These are phyloP conservation scores for Candida sp. DNA, from an alignment of 1,139 yeast species.

Conservation along the genomic window DNA sequence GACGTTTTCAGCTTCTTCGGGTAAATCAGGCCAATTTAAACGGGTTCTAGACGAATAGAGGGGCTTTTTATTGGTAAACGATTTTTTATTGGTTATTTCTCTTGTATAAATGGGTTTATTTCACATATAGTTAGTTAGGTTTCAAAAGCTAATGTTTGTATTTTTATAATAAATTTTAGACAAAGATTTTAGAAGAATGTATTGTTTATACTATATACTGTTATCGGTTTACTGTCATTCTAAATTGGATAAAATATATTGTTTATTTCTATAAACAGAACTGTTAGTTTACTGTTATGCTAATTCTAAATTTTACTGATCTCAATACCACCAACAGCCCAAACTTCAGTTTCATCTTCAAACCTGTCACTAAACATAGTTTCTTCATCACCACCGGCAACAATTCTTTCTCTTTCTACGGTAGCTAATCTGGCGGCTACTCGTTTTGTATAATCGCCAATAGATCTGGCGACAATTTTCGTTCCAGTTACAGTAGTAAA, in stretches of 20 bases:
- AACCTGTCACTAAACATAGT: slow-evolving; percentile 79
- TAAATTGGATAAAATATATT: no score
- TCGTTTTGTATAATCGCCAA: slow-evolving; percentile 84
- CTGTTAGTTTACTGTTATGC: not conserved
- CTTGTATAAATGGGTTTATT: not conserved
- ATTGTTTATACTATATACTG: no score
- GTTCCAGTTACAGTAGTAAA: slow-evolving; percentile 42
- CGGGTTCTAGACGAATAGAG: slow-evolving; percentile 14
- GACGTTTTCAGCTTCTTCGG: slow-evolving; percentile 16
- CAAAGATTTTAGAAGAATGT: not conserved
- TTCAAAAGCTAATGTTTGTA: not conserved
- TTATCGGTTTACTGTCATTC: no score
- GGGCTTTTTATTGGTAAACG: not conserved
- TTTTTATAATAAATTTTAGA: not conserved
- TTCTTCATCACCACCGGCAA: slow-evolving; percentile 90
- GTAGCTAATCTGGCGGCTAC: slow-evolving; percentile 81
- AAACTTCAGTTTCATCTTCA: slow-evolving; percentile 84
- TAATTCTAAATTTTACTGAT: slow-evolving; percentile 1
- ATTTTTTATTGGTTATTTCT: not conserved
- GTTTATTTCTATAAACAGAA: no score
- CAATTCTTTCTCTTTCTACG: slow-evolving; percentile 82
- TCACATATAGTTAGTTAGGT: not conserved
- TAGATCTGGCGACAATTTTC: slow-evolving; percentile 64
- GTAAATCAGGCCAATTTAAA: slow-evolving; percentile 19
- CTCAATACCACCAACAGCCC: slow-evolving; percentile 81